Conservation (phyloP, 164 flowering plant species). For the Litsea cubeba region DNA sequence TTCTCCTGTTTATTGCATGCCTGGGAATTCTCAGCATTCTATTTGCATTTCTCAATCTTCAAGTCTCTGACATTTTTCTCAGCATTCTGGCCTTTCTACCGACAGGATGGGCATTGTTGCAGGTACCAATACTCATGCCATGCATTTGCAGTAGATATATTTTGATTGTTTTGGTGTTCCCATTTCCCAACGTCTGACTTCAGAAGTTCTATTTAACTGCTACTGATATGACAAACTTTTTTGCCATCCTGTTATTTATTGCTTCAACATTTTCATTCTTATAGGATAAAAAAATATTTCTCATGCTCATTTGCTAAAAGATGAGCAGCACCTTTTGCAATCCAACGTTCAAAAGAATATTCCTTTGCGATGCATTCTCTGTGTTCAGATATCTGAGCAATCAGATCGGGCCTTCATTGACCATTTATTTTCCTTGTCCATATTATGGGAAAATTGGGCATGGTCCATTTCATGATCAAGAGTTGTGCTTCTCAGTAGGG, state of each 20-base stretch:
- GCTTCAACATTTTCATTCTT: background rate
- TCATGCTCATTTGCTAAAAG: background rate
- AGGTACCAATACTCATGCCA: conserved; percentile 29
- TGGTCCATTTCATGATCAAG: too few species aligned
- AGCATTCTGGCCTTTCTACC: conserved; percentile 89
- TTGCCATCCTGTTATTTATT: background rate
- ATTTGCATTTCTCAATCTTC: conserved; percentile 62
- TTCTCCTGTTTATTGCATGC: conserved; percentile 63
- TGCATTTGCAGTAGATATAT: background rate
- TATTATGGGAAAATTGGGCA: too few species aligned
- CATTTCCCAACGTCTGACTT: background rate
- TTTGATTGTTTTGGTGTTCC: background rate
- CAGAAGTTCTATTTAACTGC: background rate
- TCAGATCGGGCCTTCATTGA: background rate
- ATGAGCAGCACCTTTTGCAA: background rate
- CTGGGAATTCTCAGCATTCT: conserved; percentile 47
- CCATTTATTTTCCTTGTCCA: too few species aligned
- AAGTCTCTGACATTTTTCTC: conserved; percentile 79
- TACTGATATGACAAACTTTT: background rate
- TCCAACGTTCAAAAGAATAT: background rate
- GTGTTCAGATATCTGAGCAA: too few species aligned
- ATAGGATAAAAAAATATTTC: background rate
- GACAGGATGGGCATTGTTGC: conserved; percentile 95
- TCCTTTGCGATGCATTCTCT: too few species aligned
- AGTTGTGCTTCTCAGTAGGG: too few species aligned